These are phyloP conservation scores for Fraxinus platypoda DNA, from an alignment of 305 asterid species.

Conservation along the genomic window DNA sequence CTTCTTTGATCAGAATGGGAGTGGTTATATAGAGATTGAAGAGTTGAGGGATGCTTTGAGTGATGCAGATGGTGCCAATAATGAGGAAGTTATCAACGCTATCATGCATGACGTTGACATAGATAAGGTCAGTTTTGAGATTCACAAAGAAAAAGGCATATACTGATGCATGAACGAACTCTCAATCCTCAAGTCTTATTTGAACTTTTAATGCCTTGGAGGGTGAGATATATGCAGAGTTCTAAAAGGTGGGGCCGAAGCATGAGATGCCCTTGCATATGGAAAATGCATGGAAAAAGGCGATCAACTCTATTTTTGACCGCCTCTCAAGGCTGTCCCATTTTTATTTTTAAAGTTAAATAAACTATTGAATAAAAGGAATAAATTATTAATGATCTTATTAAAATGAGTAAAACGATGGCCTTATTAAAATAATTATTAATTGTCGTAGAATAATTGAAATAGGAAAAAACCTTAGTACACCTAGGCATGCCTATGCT, in stretches of 20 bases:
- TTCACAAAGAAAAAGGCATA: neutral
- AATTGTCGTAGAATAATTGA: neutral
- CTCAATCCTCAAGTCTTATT: neutral
- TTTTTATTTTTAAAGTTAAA: too few species aligned
- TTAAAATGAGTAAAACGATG: too few species aligned
- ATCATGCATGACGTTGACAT: slow-evolving; percentile 55
- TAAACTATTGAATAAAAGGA: too few species aligned
- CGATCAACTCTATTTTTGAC: too few species aligned
- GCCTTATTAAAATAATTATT: too few species aligned
- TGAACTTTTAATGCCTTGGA: neutral
- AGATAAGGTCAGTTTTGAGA: slow-evolving; percentile 37
- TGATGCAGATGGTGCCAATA: slow-evolving; percentile 42
- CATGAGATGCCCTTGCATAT: too few species aligned
- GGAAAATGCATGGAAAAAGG: too few species aligned
- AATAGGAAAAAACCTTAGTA: neutral
- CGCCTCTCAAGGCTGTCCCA: too few species aligned
- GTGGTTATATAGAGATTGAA: slow-evolving; percentile 57
- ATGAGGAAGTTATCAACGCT: slow-evolving; percentile 40
- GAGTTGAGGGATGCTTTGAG: slow-evolving; percentile 54
- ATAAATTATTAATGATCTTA: too few species aligned
- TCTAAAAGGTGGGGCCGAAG: too few species aligned
- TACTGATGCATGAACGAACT: neutral
- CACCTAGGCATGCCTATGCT: neutral
- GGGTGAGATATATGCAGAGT: neutral
- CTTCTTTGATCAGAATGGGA: slow-evolving; percentile 44